phyloP scores from a whole-genome alignment of 1,139 yeast genomes.

The Kazachstania sp. region DNA sequence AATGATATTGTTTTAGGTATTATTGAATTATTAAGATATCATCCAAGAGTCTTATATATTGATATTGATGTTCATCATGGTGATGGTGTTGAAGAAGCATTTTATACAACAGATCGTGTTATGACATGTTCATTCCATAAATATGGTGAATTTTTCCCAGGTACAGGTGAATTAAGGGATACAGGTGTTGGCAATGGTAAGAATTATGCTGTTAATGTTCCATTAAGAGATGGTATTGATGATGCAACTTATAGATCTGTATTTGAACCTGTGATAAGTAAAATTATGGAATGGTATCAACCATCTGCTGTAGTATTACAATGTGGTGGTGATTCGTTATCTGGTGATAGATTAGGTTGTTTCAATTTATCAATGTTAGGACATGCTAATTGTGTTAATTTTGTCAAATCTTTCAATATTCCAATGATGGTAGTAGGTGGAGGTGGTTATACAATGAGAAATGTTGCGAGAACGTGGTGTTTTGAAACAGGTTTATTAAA shows the following conservation, averaged over 20 bases:
- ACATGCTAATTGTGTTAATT: slow-evolving; percentile 92
- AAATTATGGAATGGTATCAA: slow-evolving; percentile 86
- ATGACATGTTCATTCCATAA: slow-evolving; percentile 98
- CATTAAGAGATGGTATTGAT: slow-evolving; percentile 86
- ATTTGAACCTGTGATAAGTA: slow-evolving; percentile 76
- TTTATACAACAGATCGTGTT: slow-evolving; percentile 90
- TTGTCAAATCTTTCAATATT: slow-evolving; percentile 73
- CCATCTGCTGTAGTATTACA: slow-evolving; percentile 89
- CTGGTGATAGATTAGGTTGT: slow-evolving; percentile 87
- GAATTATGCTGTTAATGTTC: slow-evolving; percentile 79
- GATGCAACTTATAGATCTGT: slow-evolving; percentile 79
- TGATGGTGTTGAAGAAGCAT: slow-evolving; percentile 97
- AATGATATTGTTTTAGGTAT: slow-evolving; percentile 88
- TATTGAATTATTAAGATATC: slow-evolving; percentile 78
- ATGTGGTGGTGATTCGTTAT: slow-evolving; percentile 88
- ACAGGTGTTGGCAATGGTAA: slow-evolving; percentile 87
- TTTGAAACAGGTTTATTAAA: slow-evolving; percentile 86
- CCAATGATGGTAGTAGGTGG: slow-evolving; percentile 95
- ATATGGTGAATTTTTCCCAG: slow-evolving; percentile 94
- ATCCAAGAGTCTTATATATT: slow-evolving; percentile 89
- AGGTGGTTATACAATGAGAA: slow-evolving; percentile 97
- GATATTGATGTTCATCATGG: slow-evolving; percentile 98
- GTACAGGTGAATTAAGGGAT: slow-evolving; percentile 87
- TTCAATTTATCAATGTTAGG: slow-evolving; percentile 88
- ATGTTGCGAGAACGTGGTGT: slow-evolving; percentile 94